Evolutionary conservation across 768 basidiomycete species (phyloP), one percentile per base, ranked within the genome.

Genomic region (Suillus luteus): DNA sequence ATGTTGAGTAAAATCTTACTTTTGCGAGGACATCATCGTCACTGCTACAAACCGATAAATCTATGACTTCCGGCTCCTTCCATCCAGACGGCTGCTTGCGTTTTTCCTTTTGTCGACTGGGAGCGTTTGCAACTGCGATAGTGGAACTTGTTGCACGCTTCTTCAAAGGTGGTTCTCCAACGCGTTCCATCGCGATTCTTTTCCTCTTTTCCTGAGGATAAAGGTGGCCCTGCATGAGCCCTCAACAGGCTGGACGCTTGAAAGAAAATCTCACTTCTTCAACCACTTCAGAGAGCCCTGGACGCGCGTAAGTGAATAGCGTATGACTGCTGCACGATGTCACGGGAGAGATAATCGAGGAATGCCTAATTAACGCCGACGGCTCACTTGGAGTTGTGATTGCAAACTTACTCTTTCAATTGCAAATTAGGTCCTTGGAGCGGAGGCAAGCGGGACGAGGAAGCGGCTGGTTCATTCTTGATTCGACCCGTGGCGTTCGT

Each of bases 1-100:
- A 10, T 46, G 64, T 3, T 43, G 8, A 22, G 10, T 11, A 1
- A 22, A 11, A 48, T 64, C 73, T 27, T 27, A 72, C 73, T 64
- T 75, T 75, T 41, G 46, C 22, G 27, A 69, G 63, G 12, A 2
- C 43, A n/a, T 73, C 73, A 9, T 64, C 40, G 37, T 76, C 73
- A 24, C 75, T 75, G 55, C 76, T 73, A n/a, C 73, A 75, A 17
- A 31, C 17, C 27, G 27, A 31, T 3, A 68, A 66, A 44, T 76
- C 67, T 38, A 67, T 71, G 58, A 76, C 70, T 2, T 15, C 35
- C 14, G 69, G 49, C 24, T 74, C 71, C 48, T 38, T 33, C 35
- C 24, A n/a, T 19, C 52, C 52, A 24, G 17, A 15, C 14, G 44
- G 63, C 4, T 64, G 65, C 55, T 72, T 72, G 33, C 73, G 70